phyloP scores from a whole-genome alignment of 176 grass and related monocot species.

The Triticum timopheevii region DNA sequence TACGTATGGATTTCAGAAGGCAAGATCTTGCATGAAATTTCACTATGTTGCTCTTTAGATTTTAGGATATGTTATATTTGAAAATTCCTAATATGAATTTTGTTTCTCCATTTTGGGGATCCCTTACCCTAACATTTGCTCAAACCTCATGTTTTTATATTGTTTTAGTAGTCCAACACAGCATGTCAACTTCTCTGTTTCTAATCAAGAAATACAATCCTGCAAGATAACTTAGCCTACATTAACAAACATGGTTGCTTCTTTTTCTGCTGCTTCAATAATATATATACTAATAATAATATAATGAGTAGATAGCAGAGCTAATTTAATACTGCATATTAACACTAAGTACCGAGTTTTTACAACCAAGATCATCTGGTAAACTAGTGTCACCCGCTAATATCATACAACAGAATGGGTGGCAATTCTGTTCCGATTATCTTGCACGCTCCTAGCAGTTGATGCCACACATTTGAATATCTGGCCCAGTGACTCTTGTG shows the following conservation, averaged over 20 bases:
- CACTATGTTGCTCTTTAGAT: background rate
- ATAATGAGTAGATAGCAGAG: background rate
- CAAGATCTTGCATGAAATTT: background rate
- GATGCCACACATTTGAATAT: conserved; percentile 54
- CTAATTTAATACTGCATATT: conserved; percentile 22
- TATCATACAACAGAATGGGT: conserved; percentile 33
- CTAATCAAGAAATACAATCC: no score
- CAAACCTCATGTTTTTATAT: no score
- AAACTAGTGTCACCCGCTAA: conserved; percentile 19
- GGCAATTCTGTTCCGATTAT: conserved; percentile 1
- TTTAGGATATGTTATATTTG: background rate
- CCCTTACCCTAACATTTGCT: no score
- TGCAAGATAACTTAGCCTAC: no score
- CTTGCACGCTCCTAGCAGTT: conserved; percentile 53
- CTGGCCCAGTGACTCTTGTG: conserved; percentile 59
- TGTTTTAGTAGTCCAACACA: no score
- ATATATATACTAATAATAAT: background rate
- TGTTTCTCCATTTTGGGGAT: no score
- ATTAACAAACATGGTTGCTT: no score
- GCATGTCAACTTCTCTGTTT: no score
- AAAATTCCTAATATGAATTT: background rate
- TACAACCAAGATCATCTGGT: conserved; percentile 11
- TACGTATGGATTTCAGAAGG: background rate
- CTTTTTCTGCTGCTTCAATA: background rate
- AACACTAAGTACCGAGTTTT: conserved; percentile 17